Base-by-base conservation (phyloP, 306 rosid genomes). In the Glycyrrhiza uralensis region DNA sequence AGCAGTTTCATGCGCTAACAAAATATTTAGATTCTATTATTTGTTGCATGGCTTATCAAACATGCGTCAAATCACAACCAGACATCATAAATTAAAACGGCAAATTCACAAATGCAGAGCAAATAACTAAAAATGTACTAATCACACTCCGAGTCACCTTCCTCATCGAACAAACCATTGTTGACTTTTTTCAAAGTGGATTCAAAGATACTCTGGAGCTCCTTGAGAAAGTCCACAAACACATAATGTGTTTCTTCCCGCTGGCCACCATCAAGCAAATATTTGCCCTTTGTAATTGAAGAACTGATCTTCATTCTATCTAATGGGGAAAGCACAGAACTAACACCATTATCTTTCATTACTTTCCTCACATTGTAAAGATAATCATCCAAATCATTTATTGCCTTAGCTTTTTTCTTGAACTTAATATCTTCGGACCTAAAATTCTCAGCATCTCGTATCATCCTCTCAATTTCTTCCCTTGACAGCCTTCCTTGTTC, bases 391-490 rank as follows among this genome's bases (percentile, higher is more conserved):
- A 81, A 18, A 0, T 72, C 72, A 11, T 76, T 79, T 74, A 63
- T 78, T 5, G 83, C 57, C 5, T 72, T 49, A 0, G 51, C 84
- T 44, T 68, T 79, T 70, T 76, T 72, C 81, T 52, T 76, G 60
- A 32, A 83, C 55, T 64, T 79, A 8, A 72, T 80, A 0, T 86
- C 86, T 7, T 83, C 83, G 0, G 65, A 69, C 76, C 76, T 64
- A 77, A 72, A 76, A 23, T 68, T 57, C 77, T 83, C 77, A 0
- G 85, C 88, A 44, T 81, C 88, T 12, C 69, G 55, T 4, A 79
- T 72, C 84, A 76, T 62, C 66, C 66, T 79, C 62, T 51, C 74
- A 5, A 86, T 81, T 55, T 81, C 81, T 9, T 69, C 76, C 36
- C 38, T 26, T 0, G 88, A 76, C 32, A 81, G n/a, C 9, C 84